Conservation (phyloP, 2,329 filamentous ascomycete species). For the Stagonosporopsis rhizophila region DNA sequence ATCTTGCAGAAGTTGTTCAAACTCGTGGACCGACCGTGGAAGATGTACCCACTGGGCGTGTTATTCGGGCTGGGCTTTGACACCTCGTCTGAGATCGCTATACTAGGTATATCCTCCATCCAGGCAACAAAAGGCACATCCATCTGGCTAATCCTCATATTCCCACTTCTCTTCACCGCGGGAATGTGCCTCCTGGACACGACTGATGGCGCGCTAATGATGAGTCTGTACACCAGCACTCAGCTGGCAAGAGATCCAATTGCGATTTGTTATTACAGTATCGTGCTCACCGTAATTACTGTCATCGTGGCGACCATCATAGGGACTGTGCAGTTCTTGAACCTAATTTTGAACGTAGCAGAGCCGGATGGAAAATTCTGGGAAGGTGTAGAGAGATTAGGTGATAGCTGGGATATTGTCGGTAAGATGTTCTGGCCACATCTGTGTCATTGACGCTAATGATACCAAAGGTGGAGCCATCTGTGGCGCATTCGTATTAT, state of each 20-base stretch:
- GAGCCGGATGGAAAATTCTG: conserved; percentile 81
- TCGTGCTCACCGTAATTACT: conserved; percentile 83
- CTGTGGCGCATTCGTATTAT: conserved; percentile 81
- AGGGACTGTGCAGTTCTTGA: conserved; percentile 83
- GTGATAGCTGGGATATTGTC: conserved; percentile 48
- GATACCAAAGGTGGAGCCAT: conserved; percentile 67
- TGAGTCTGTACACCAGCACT: conserved; percentile 85
- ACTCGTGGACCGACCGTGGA: conserved; percentile 79
- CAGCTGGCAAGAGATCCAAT: conserved; percentile 79
- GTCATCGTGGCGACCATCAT: conserved; percentile 86
- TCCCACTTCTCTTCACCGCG: conserved; percentile 87
- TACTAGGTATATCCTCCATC: conserved; percentile 88
- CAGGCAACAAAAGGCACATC: conserved; percentile 85
- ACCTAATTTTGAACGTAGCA: conserved; percentile 77
- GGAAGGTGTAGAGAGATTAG: conserved; percentile 75
- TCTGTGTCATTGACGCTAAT: conserved; percentile 3
- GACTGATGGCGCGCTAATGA: conserved; percentile 92
- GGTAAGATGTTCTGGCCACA: conserved; percentile 51
- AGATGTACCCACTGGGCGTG: conserved; percentile 91
- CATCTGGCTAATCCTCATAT: conserved; percentile 93
- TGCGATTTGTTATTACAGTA: conserved; percentile 94
- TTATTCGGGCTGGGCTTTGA: conserved; percentile 92
- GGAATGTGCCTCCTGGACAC: conserved; percentile 97
- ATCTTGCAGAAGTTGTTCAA: conserved; percentile 79
- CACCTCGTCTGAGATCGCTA: conserved; percentile 90